phyloP scores from a whole-genome alignment of 2,329 filamentous ascomycete genomes.

The Dothistroma septosporum region DNA sequence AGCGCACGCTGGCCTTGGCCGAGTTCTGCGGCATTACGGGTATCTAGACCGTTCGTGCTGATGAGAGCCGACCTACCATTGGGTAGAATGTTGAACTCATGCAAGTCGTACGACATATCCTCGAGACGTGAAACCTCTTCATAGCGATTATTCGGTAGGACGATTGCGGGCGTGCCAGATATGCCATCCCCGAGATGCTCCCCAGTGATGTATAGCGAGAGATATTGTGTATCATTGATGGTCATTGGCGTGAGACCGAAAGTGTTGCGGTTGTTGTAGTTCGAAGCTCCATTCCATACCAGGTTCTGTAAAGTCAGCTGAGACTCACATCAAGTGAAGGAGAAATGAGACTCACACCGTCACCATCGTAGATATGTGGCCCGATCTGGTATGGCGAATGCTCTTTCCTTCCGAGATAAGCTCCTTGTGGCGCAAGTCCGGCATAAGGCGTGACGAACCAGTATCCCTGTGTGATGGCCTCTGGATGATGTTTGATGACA shows the following conservation, averaged over 20 bases:
- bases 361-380: conserved; percentile 8
- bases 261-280: conserved; percentile 6
- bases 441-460: conserved; percentile 20
- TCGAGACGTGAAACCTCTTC: conserved; percentile 35
- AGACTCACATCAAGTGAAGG: too few species aligned
- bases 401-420: conserved; percentile 2
- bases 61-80: conserved; percentile 3
- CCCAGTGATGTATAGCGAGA: conserved; percentile 44
- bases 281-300: too few species aligned
- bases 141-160: conserved; percentile 31
- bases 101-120: conserved; percentile 4
- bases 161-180: background rate
- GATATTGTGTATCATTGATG: conserved; percentile 81
- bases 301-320: too few species aligned
- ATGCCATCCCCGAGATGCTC: background rate
- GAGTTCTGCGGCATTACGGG: background rate
- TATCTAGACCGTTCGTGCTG: conserved; percentile 1
- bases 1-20: background rate
- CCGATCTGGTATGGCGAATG: conserved; percentile 5
- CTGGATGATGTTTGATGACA: conserved; percentile 14
- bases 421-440: background rate
- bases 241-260: conserved; percentile 59
- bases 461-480: conserved; percentile 16
- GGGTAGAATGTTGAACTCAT: conserved; percentile 8
- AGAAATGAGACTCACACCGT: too few species aligned